Evolutionary conservation across 805 yeast genomes (phyloP), one percentile per base, ranked within the genome.

Genomic region (Lipomyces orientalis): DNA sequence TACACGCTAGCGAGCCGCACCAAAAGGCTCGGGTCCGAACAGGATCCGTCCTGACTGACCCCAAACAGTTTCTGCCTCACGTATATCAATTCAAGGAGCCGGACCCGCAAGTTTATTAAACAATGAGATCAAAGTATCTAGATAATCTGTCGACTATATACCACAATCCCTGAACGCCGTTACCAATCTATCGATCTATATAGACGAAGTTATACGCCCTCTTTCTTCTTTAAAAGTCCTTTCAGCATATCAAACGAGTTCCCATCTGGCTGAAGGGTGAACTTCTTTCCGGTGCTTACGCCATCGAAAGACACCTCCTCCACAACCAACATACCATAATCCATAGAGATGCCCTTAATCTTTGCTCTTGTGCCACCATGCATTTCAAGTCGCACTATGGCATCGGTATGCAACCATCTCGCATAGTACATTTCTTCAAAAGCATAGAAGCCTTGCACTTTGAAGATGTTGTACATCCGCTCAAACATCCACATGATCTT

Each of bases 241-340:
- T 85, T 89, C 81, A 95, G 90, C 84, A 95, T 93, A 77, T 95
- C 98, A 75, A 95, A 95, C 2, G 98, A 91, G 76, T 95, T 95
- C 0, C 99, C 99, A 78, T 95, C 99, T 0, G 99, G 98, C 77
- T 93, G 98, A 58, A 95, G 80, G 73, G 91, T 89, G 71, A 84
- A 88, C 4, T 75, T 80, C 54, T 81, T 83, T 0, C 91, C 90
- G 1, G 88, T 86, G 16, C 81, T 80, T 12, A 73, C 75, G 29
- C 83, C 84, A 14, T 78, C 74, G 4, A 78, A 71, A 60, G 85
- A 84, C 7, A 88, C 77, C 70, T 90, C 97, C 67, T 86, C 88
- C 1, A 91, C 99, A 14, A 88, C 78, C 66, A 95, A 79, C 80
- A 93, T 81, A 0, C 99, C 99, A 78, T 88, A 90, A 64, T 93